Conservation (phyloP, 352 stramenopile species). For the Phytophthora macrochlamydospora region DNA sequence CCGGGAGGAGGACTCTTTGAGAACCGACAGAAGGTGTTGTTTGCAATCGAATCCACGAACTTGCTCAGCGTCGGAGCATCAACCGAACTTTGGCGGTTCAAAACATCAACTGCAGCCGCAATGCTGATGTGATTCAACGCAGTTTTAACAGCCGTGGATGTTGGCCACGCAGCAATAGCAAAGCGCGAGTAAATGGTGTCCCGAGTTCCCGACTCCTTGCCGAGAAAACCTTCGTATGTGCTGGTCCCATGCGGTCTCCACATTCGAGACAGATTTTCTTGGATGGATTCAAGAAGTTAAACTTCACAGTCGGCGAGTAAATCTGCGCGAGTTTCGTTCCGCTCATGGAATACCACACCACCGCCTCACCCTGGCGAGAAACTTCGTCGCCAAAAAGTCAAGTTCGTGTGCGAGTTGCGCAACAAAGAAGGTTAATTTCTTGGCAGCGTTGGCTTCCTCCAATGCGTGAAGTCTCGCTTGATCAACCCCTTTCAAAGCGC, state of each 20-base stretch:
- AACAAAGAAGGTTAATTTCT: conserved; percentile 18
- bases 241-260: conserved; percentile 12
- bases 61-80: too few species aligned
- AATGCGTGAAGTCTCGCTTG: conserved; percentile 13
- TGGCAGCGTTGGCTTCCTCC: conserved; percentile 9
- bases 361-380: background rate
- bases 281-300: conserved; percentile 22
- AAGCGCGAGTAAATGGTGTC: conserved; percentile 19
- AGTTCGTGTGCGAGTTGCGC: conserved; percentile 8
- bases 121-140: conserved; percentile 9
- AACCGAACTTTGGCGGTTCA: background rate
- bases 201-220: conserved; percentile 21
- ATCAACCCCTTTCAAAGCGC: conserved; percentile 23
- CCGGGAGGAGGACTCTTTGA: too few species aligned
- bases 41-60: too few species aligned
- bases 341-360: conserved; percentile 12
- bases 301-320: background rate
- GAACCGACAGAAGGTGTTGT: too few species aligned
- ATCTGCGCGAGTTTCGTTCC: conserved; percentile 3
- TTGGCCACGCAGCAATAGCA: conserved; percentile 14
- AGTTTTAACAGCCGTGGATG: background rate
- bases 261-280: conserved; percentile 11
- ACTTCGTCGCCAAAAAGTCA: conserved; percentile 18
- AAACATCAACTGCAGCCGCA: conserved; percentile 1
- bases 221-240: conserved; percentile 21